A percentile compares a stretch with the other conserved stretches of the same genome.
These are phyloP conservation scores for Ceratocystis diversiconidia DNA, from an alignment of 2,329 filamentous ascomycete genomes.

Conservation along the genomic window DNA sequence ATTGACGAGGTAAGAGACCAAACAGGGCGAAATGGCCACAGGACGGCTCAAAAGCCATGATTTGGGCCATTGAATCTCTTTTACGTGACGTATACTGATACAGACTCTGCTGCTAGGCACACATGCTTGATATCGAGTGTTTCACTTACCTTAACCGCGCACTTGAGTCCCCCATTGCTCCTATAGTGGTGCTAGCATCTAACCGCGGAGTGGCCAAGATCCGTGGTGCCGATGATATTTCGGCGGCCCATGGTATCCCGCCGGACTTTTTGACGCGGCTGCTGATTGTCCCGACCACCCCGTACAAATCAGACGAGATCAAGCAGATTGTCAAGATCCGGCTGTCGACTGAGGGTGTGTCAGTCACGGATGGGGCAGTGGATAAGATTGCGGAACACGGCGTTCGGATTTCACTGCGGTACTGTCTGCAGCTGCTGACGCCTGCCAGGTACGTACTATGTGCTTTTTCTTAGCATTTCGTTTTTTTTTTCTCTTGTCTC, in stretches of 20 bases:
- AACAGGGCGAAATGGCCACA: not conserved
- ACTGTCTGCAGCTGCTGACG: conserved; percentile 82
- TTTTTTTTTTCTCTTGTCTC: conserved; percentile 15
- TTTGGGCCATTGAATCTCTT: not conserved
- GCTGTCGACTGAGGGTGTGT: conserved; percentile 65
- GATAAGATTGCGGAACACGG: conserved; percentile 79
- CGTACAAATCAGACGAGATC: conserved; percentile 80
- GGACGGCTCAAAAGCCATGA: not conserved
- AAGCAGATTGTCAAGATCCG: conserved; percentile 80
- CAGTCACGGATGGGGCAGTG: conserved; percentile 67
- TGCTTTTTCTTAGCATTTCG: not conserved
- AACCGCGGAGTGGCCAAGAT: conserved; percentile 92
- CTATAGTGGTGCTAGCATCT: conserved; percentile 92
- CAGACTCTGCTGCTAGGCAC: conserved; percentile 41
- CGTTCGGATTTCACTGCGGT: conserved; percentile 76
- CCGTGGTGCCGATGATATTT: conserved; percentile 67
- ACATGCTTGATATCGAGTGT: conserved; percentile 99
- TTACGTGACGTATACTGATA: not conserved
- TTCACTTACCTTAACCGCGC: conserved; percentile 98
- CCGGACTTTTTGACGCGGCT: conserved; percentile 85
- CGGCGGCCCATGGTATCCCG: conserved; percentile 84
- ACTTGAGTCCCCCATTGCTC: conserved; percentile 86
- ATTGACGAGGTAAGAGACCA: conserved; percentile 70
- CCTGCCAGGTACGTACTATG: conserved; percentile 52
- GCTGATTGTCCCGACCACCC: conserved; percentile 87